phyloP scores from a whole-genome alignment of 1,139 yeast genomes.

The Blastobotrys indianensis region DNA sequence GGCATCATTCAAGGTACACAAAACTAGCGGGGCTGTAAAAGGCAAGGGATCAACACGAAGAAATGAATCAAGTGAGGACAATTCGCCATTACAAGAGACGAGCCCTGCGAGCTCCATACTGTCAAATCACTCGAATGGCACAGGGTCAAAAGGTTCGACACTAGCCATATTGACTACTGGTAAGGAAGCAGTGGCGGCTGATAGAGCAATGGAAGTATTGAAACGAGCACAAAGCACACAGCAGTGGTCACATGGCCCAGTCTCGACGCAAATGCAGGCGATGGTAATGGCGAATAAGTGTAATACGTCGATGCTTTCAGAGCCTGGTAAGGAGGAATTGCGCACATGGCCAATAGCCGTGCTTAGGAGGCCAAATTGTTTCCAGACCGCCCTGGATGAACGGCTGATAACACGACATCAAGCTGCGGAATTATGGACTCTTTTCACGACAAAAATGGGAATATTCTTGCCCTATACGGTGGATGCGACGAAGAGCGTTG shows the following conservation, averaged over 20 bases:
- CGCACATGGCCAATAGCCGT: neutral
- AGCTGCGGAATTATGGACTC: slow-evolving; percentile 34
- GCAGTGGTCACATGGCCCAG: neutral
- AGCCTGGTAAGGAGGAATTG: neutral
- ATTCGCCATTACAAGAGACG: neutral
- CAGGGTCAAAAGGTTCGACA: neutral
- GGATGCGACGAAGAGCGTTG: slow-evolving; percentile 1
- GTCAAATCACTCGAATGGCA: slow-evolving; percentile 20
- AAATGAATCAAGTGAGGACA: neutral
- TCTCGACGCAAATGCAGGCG: neutral
- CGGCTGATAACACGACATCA: slow-evolving; percentile 28
- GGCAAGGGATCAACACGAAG: too few relatives aligned
- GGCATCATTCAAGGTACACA: too few relatives aligned
- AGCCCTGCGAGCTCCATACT: neutral
- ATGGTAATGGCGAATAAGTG: neutral
- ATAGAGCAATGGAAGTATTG: too few relatives aligned
- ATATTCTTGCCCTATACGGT: slow-evolving; percentile 19
- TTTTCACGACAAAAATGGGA: slow-evolving; percentile 39
- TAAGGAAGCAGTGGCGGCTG: neutral
- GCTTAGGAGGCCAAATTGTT: slow-evolving; percentile 31
- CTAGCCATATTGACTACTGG: neutral
- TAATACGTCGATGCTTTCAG: neutral
- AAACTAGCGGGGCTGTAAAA: too few relatives aligned
- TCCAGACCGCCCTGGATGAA: slow-evolving; percentile 38
- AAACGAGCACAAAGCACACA: neutral